These are phyloP conservation scores for Candida freyschussii DNA, from an alignment of 1,139 yeast genomes.

Conservation along the genomic window DNA sequence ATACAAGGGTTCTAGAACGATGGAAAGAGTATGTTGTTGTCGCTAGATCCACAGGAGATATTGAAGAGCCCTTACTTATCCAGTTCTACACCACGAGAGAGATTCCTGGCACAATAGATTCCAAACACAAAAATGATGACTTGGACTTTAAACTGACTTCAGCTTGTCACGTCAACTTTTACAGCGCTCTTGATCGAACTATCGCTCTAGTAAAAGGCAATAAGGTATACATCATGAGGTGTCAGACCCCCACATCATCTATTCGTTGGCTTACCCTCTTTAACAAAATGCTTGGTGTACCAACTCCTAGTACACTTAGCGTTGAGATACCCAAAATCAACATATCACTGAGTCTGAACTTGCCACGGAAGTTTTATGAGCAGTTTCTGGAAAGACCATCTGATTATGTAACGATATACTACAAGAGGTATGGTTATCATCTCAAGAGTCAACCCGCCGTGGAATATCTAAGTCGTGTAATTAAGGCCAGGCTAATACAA, in stretches of 20 bases:
- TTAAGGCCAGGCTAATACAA: conserved; percentile 19
- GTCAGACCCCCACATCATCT: conserved; percentile 49
- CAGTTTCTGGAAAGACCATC: conserved; percentile 3
- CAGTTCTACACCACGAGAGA: conserved; percentile 55
- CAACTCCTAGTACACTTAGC: conserved; percentile 26
- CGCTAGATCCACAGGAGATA: conserved; percentile 51
- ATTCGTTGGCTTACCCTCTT: conserved; percentile 61
- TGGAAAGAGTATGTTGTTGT: conserved; percentile 76
- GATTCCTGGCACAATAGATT: conserved; percentile 27
- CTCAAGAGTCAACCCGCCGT: conserved; percentile 33
- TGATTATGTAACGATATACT: conserved; percentile 13
- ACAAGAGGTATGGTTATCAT: conserved; percentile 32
- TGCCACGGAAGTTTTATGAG: conserved; percentile 32
- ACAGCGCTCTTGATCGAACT: conserved; percentile 66
- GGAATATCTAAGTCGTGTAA: conserved; percentile 30
- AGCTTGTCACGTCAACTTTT: conserved; percentile 41
- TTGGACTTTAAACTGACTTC: conserved; percentile 28
- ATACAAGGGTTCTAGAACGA: conserved; percentile 55
- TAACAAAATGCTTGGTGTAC: conserved; percentile 35
- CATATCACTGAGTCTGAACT: conserved; percentile 38
- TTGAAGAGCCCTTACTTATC: conserved; percentile 45
- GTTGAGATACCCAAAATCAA: conserved; percentile 50
- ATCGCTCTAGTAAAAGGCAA: conserved; percentile 43
- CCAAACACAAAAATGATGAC: conserved; percentile 22
- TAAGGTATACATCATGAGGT: conserved; percentile 49